A percentile compares a stretch with the other conserved stretches of the same genome.
Conservation (phyloP, 768 basidiomycete species). For the Leccinum imitatum region DNA sequence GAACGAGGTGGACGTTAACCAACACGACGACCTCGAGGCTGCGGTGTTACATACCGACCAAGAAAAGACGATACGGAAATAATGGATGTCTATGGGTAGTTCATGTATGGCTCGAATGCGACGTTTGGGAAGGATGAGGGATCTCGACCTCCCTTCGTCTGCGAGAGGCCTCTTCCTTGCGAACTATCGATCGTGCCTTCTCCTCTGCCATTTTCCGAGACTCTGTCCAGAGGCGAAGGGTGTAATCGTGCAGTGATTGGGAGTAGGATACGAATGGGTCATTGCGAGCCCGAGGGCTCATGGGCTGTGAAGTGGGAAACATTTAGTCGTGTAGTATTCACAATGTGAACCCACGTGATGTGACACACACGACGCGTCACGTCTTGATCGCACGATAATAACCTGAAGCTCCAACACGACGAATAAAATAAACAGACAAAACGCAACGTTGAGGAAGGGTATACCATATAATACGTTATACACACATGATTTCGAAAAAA, state of each 20-base stretch:
- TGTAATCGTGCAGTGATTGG: conserved; percentile 65
- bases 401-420: not conserved
- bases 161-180: conserved; percentile 28
- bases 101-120: conserved; percentile 16
- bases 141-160: conserved; percentile 24
- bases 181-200: conserved; percentile 34
- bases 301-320: conserved; percentile 14
- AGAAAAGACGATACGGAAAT: conserved; percentile 1
- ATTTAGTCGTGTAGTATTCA: conserved; percentile 9
- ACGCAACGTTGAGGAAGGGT: conserved; percentile 16
- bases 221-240: conserved; percentile 65
- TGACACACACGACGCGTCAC: conserved; percentile 30
- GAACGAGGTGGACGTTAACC: conserved; percentile 14
- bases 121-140: conserved; percentile 3
- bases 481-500: conserved; percentile 7
- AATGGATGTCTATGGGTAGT: conserved; percentile 4
- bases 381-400: too few species aligned
- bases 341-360: conserved; percentile 20
- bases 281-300: conserved; percentile 6
- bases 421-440: conserved; percentile 1
- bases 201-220: conserved; percentile 60
- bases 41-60: conserved; percentile 18
- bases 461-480: conserved; percentile 22
- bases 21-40: conserved; percentile 3
- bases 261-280: conserved; percentile 55